These are phyloP conservation scores for Cymodocea nodosa DNA, from an alignment of 116 monocot genomes.

Conservation along the genomic window DNA sequence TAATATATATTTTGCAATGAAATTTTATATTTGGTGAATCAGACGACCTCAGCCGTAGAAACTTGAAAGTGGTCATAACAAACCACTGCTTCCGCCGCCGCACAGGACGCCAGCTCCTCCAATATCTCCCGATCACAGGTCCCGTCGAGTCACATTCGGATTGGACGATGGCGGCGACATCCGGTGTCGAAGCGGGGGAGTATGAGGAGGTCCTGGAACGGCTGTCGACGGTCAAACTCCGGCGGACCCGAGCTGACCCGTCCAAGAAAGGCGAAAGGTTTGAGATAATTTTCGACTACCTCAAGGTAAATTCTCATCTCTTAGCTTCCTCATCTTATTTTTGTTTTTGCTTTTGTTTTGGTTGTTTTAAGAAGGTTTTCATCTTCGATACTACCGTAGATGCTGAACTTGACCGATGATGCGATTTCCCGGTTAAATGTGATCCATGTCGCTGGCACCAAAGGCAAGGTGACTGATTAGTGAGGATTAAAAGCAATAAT, in stretches of 20 bases:
- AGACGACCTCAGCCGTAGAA: no score
- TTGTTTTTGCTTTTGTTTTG: background rate
- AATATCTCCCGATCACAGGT: no score
- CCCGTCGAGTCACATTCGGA: no score
- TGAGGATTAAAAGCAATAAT: background rate
- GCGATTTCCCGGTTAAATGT: constrained; percentile 48
- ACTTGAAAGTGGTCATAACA: no score
- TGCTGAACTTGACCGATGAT: constrained; percentile 63
- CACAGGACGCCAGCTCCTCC: no score
- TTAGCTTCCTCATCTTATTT: background rate
- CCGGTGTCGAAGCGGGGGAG: background rate
- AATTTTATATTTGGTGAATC: no score
- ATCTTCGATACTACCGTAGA: constrained; percentile 17
- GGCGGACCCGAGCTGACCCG: constrained; percentile 47
- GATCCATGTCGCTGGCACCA: constrained; percentile 91
- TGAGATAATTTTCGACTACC: constrained; percentile 49
- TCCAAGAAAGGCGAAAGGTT: constrained; percentile 53
- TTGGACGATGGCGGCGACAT: no score
- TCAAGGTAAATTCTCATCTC: constrained; percentile 24
- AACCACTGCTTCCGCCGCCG: no score
- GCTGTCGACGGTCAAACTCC: constrained; percentile 52
- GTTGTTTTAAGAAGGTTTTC: background rate
- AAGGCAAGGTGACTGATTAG: constrained; percentile 56
- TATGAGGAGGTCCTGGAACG: constrained; percentile 37
- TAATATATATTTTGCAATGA: no score